Conservation (phyloP, 2,329 filamentous ascomycete genomes). For the Cladophialophora carrionii region DNA sequence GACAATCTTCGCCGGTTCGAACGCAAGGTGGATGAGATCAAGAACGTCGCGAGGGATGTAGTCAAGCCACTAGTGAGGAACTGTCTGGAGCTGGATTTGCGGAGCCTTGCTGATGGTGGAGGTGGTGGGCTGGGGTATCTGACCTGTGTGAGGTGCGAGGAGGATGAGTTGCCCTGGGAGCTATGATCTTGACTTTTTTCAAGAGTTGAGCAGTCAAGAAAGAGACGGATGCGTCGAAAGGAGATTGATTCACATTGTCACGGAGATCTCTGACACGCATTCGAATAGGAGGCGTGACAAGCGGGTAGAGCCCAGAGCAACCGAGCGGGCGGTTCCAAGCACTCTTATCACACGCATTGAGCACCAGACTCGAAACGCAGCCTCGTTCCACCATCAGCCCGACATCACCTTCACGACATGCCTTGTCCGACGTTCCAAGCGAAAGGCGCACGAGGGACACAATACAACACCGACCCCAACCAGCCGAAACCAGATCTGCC, state of each 20-base stretch:
- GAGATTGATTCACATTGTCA: not conserved
- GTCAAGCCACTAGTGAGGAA: slow-evolving; percentile 86
- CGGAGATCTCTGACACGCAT: not conserved
- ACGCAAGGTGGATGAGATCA: slow-evolving; percentile 84
- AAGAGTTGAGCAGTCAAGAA: not conserved
- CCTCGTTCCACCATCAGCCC: not conserved
- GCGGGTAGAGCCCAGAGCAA: not conserved
- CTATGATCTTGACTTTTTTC: not conserved
- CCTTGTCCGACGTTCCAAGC: not conserved
- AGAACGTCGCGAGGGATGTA: slow-evolving; percentile 76
- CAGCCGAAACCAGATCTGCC: too few relatives aligned
- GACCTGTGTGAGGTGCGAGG: slow-evolving; percentile 66
- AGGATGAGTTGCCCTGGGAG: slow-evolving; percentile 67
- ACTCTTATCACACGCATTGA: not conserved
- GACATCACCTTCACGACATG: not conserved
- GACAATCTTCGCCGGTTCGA: slow-evolving; percentile 88
- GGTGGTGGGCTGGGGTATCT: slow-evolving; percentile 61
- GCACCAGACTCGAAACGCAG: not conserved
- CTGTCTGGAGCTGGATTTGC: slow-evolving; percentile 77
- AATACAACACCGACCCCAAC: not conserved
- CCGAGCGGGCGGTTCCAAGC: not conserved
- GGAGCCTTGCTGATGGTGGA: slow-evolving; percentile 48
- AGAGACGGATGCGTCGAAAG: not conserved
- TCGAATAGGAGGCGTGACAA: not conserved
- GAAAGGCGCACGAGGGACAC: not conserved